Percentiles rank a stretch among this genome's conserved stretches.
phyloP scores from a whole-genome alignment of 352 stramenopile genomes.

The Phytophthora parvispora region DNA sequence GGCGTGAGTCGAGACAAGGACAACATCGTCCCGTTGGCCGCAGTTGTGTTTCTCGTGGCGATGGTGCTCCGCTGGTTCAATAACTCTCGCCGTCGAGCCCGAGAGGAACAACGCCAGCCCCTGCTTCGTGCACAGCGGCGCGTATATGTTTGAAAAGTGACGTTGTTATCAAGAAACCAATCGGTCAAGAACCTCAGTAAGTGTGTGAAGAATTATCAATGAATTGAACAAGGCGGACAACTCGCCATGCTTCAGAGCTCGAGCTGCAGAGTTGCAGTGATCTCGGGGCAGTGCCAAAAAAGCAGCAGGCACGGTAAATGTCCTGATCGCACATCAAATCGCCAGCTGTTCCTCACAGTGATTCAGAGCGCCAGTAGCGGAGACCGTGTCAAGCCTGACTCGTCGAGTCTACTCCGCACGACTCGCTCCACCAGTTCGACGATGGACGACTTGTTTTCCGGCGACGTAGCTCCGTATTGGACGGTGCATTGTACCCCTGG shows the following conservation, averaged over 20 bases:
- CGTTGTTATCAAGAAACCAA: background rate
- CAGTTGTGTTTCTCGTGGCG: conserved; percentile 29
- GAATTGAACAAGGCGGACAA: conserved; percentile 3
- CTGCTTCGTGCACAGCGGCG: conserved; percentile 22
- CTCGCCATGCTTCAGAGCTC: conserved; percentile 2
- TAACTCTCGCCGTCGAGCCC: conserved; percentile 19
- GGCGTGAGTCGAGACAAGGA: conserved; percentile 12
- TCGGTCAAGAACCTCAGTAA: too few species aligned
- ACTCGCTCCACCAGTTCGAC: background rate
- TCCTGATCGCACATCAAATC: conserved; percentile 3
- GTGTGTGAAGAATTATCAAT: conserved; percentile 7
- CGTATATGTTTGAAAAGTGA: conserved; percentile 29
- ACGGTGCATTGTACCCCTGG: conserved; percentile 20
- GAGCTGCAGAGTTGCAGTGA: background rate
- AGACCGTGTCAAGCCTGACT: background rate
- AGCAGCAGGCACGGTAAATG: conserved; percentile 1
- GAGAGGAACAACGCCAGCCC: conserved; percentile 21
- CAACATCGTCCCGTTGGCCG: conserved; percentile 22
- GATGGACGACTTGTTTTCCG: conserved; percentile 11
- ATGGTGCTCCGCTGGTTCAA: conserved; percentile 36
- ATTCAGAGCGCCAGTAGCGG: background rate
- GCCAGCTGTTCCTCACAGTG: background rate
- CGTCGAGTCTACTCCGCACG: background rate
- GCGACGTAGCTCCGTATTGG: conserved; percentile 15
- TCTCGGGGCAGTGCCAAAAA: background rate